Conservation (phyloP, 768 basidiomycete species). For the Hemileccinum rubropunctum region DNA sequence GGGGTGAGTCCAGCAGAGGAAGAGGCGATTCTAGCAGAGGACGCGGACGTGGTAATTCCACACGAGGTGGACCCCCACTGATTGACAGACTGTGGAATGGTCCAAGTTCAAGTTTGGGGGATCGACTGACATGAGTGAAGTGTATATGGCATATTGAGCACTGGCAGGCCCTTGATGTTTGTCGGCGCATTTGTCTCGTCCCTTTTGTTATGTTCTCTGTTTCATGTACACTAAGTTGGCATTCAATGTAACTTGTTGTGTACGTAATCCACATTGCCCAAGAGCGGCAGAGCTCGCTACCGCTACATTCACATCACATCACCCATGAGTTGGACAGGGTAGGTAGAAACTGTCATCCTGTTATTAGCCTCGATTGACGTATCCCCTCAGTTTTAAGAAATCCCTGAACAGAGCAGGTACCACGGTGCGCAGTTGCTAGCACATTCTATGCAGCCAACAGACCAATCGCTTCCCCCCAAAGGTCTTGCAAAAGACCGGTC, state of each 20-base stretch:
- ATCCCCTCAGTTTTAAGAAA: slow-evolving; percentile 79
- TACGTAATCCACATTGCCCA: slow-evolving; percentile 15
- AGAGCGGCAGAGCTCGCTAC: too few species aligned
- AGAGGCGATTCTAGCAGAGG: slow-evolving; percentile 23
- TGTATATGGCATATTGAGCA: background rate
- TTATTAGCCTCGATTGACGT: background rate
- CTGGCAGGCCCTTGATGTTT: background rate
- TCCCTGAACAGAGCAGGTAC: slow-evolving; percentile 89
- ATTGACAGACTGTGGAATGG: slow-evolving; percentile 14
- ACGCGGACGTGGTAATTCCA: slow-evolving; percentile 13
- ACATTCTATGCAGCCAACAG: background rate
- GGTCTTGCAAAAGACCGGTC: slow-evolving; percentile 97
- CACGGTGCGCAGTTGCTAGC: slow-evolving; percentile 51
- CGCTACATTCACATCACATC: too few species aligned
- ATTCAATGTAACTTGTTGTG: background rate
- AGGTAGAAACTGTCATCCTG: background rate
- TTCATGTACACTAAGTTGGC: background rate
- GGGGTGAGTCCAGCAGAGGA: slow-evolving; percentile 12
- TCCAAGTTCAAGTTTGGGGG: slow-evolving; percentile 15
- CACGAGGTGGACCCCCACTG: slow-evolving; percentile 17
- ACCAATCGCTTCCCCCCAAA: slow-evolving; percentile 29
- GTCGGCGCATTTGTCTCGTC: background rate
- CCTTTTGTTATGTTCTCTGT: background rate
- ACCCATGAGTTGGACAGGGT: slow-evolving; percentile 68
- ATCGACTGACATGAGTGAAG: slow-evolving; percentile 17